Base-by-base conservation (phyloP, 768 basidiomycete species). In the Galerina marginata region DNA sequence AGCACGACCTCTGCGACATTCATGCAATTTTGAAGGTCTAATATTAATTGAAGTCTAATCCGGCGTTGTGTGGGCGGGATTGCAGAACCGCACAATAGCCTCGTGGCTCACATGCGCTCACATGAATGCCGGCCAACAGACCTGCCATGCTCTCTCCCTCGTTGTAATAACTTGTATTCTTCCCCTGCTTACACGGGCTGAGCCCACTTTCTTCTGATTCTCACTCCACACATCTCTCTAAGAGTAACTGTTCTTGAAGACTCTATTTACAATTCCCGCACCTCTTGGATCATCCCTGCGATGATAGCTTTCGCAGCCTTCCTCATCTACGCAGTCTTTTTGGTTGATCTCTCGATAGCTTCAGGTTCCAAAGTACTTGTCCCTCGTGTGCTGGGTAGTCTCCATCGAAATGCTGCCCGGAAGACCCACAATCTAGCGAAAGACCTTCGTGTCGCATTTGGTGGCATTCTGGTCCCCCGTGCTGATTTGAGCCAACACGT, bases 401-500 rank as follows among this genome's bases (percentile, higher is more conserved):
- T 82, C 36, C 89, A 89, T 68, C 77, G 75, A 29, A 76, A 79
- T 59, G 88, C 89, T 33, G 70, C 82, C 45, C 81, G 78, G 57
- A 84, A 83, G 58, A 91, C 88, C 43, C 81, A 83, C 48, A 81
- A 73, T 56, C 77, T 93, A 29, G 88, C 90, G 15, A 81, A 80
- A 56, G 91, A 93, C 71, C 79, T 93, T 57, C 87, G 90, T 29
- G 67, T 86, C 37, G 88, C 87, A 11, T 86, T 92, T 67, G 74
- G 81, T 20, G 79, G 81, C 23, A 74, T 88, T 25, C 76, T 88
- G 10, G 74, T 81, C 33, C 70, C 81, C 12, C 79, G 83, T 55
- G 77, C 75, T 64, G 63, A 43, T 26, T 33, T 40, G 52, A 55
- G 59, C 56, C 63, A 71, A 37, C 71, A 74, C 37, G 73, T 77